Conservation (phyloP, 805 yeast genomes). For the Ogataea pignaliae region DNA sequence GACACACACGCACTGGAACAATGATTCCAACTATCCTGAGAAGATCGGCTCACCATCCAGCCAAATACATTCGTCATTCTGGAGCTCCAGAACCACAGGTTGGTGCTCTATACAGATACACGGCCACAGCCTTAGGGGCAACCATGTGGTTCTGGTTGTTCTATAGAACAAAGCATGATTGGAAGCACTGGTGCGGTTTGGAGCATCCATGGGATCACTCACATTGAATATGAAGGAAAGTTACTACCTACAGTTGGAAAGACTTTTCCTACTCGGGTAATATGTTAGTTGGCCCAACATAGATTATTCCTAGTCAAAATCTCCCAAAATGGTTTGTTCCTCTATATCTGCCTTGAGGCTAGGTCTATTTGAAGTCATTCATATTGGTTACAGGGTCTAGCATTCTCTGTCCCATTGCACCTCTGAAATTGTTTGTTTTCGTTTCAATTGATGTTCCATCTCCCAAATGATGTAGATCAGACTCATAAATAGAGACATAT, state of each 20-base stretch:
- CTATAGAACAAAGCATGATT: conserved; percentile 74
- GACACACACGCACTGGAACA: not conserved
- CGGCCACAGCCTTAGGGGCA: conserved; percentile 71
- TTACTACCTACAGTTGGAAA: too few relatives aligned
- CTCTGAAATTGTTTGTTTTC: too few relatives aligned
- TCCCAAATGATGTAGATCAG: too few relatives aligned
- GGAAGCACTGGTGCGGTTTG: conserved; percentile 52
- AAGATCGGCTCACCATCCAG: conserved; percentile 13
- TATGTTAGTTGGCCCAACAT: not conserved
- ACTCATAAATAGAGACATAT: not conserved
- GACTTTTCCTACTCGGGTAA: not conserved
- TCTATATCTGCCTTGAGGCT: too few relatives aligned
- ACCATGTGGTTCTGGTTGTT: conserved; percentile 88
- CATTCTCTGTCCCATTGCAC: too few relatives aligned
- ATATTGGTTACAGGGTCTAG: too few relatives aligned
- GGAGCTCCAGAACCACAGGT: conserved; percentile 64
- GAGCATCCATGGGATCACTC: conserved; percentile 41
- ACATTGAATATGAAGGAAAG: conserved; percentile 8
- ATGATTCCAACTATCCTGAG: conserved; percentile 1
- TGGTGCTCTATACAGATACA: conserved; percentile 50
- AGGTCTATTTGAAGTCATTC: too few relatives aligned
- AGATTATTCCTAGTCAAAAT: too few relatives aligned
- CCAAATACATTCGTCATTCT: conserved; percentile 42
- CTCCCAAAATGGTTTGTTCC: too few relatives aligned
- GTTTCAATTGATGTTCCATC: too few relatives aligned